These are phyloP conservation scores for Beauveria sp. DNA, from an alignment of 2,329 filamentous ascomycete species.

Conservation along the genomic window DNA sequence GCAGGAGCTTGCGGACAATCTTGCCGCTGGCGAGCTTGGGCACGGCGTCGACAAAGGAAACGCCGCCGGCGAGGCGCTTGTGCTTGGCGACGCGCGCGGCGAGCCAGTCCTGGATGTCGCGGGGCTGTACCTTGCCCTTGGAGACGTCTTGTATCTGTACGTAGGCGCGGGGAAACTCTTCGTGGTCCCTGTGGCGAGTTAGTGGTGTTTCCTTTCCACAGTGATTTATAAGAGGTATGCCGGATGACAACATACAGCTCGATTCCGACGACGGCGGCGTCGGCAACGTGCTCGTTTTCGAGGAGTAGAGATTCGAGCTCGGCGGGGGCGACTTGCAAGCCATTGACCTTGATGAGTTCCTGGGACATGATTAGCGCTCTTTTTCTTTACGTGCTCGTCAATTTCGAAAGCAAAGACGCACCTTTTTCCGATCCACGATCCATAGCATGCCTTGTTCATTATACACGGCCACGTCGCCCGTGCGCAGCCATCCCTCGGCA, in stretches of 20 bases:
- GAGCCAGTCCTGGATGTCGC: conserved; percentile 45
- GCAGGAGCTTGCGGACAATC: conserved; percentile 48
- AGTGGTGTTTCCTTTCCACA: background rate
- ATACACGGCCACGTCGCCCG: conserved; percentile 47
- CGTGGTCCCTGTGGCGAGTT: conserved; percentile 26
- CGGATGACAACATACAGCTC: conserved; percentile 28
- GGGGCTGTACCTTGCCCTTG: conserved; percentile 35
- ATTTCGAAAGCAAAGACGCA: conserved; percentile 11
- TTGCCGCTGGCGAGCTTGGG: conserved; percentile 51
- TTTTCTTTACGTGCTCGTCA: background rate
- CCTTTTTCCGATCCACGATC: conserved; percentile 42
- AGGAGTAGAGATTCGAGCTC: conserved; percentile 47
- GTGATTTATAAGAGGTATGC: background rate
- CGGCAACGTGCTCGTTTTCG: conserved; percentile 42
- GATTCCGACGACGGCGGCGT: conserved; percentile 48
- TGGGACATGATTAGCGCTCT: conserved; percentile 19
- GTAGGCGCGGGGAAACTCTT: conserved; percentile 48
- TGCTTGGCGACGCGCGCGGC: conserved; percentile 41
- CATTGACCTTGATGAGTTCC: conserved; percentile 54
- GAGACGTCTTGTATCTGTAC: conserved; percentile 40
- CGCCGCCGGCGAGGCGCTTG: conserved; percentile 42
- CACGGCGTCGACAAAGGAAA: conserved; percentile 48
- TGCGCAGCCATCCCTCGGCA: conserved; percentile 49
- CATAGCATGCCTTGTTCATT: conserved; percentile 40
- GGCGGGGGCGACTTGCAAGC: conserved; percentile 52